Base-by-base conservation (phyloP, 129 eudicot species). In the Saussurea involucrata region DNA sequence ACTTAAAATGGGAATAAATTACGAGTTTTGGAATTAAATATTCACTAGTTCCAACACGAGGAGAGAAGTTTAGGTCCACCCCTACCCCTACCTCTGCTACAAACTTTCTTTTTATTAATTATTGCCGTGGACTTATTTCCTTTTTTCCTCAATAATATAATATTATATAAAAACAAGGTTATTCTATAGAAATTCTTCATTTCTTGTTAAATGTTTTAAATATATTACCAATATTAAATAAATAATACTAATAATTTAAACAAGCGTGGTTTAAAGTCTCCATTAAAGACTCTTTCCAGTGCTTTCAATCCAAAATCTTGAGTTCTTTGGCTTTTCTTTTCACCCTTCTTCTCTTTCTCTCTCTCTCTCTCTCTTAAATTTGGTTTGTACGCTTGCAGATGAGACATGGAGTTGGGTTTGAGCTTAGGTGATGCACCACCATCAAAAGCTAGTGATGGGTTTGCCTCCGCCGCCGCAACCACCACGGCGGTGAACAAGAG, bases 341-440 rank as follows among this genome's bases (percentile, higher is more conserved):
- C 33, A 3, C 22, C 34, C 2, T 18, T 25, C 44, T 29, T 27
- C 49, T 72, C 53, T 37, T 15, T 11, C 69, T 42, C 44, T 37
- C 25, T 20, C 33, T 68, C 64, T 84, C 46, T 65, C 12, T 68
- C 36, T 66, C 80, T 42, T 65, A 31, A 28, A 61, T 42, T 61
- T 68, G 33, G 29, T 24, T 76, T 42, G 28, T 37, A 33, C 21
- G 24, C 24, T 57, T 33, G 21, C 46, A 65, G 68, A 68, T 75
- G 85, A 85, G 58, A 76, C 11, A 86, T 91, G 94, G 97, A 91
- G 79, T 40, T 91, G 49, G 90, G 94, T 18, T 88, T 91, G 68
- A 91, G 89, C 81, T 83, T 91, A 72, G 94, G 97, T 58, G 90
- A 87, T 33, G 31, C 88, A 20, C 72, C 88, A 20, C 72, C 88